phyloP scores from a whole-genome alignment of 495 filamentous ascomycete genomes.

The Aspergillus taichungensis region DNA sequence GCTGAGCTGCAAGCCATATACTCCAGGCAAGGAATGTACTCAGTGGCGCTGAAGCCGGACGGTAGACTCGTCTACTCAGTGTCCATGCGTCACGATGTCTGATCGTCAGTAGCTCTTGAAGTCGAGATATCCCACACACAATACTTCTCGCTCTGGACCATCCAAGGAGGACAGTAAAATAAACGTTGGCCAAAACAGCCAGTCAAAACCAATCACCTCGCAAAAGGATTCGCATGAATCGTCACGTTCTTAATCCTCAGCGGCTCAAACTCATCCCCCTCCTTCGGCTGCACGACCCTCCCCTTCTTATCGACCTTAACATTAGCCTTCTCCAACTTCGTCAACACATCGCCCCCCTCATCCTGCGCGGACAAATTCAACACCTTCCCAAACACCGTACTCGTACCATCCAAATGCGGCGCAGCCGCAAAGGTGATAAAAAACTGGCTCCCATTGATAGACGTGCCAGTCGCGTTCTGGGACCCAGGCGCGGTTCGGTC shows the following conservation, averaged over 20 bases:
- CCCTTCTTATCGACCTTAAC: constrained; percentile 84
- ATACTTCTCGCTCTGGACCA: no score
- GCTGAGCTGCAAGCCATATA: no score
- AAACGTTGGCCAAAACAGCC: no score
- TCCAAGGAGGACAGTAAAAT: no score
- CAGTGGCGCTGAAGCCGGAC: no score
- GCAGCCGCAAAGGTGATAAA: constrained; percentile 81
- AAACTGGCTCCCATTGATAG: constrained; percentile 91
- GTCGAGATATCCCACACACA: no score
- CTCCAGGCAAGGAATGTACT: no score
- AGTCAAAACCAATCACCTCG: constrained; percentile 40
- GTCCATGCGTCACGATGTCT: no score
- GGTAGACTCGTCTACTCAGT: no score
- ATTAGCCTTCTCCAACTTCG: constrained; percentile 66
- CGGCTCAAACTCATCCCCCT: constrained; percentile 38
- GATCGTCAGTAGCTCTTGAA: no score
- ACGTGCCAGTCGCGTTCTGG: constrained; percentile 44
- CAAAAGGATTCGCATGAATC: constrained; percentile 91
- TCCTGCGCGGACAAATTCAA: constrained; percentile 38
- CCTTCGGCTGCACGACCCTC: constrained; percentile 53
- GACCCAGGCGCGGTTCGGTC: constrained; percentile 40
- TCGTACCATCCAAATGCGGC: constrained; percentile 88
- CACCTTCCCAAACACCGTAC: constrained; percentile 88
- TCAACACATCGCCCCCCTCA: constrained; percentile 40
- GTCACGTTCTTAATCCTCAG: constrained; percentile 66